Conservation (phyloP, 352 stramenopile genomes). For the Phytophthora palmivora region DNA sequence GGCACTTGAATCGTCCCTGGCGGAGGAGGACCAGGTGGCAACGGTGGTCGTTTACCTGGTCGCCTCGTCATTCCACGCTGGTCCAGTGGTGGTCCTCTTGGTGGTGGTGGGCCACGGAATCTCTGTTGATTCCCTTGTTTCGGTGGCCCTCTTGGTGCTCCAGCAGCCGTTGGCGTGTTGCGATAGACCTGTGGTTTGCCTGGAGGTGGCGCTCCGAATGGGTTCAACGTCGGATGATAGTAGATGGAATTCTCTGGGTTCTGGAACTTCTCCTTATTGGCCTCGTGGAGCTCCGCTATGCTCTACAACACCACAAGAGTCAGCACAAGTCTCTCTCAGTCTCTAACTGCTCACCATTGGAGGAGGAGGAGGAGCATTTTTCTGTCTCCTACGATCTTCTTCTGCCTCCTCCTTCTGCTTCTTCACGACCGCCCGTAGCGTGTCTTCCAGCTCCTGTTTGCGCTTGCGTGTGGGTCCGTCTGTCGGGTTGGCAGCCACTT, state of each 20-base stretch:
- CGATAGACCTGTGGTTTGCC: slow-evolving; percentile 71
- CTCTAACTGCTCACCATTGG: slow-evolving; percentile 35
- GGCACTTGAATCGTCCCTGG: slow-evolving; percentile 71
- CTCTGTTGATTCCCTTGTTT: slow-evolving; percentile 26
- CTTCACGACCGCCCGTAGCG: slow-evolving; percentile 69
- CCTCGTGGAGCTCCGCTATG: slow-evolving; percentile 54
- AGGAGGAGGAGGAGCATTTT: slow-evolving; percentile 32
- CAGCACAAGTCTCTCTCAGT: background rate
- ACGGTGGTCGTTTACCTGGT: slow-evolving; percentile 68
- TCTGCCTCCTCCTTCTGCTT: slow-evolving; percentile 69
- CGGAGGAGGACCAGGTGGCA: slow-evolving; percentile 61
- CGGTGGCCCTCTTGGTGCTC: slow-evolving; percentile 12
- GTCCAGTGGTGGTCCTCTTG: slow-evolving; percentile 14
- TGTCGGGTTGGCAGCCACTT: slow-evolving; percentile 64
- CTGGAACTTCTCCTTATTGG: slow-evolving; percentile 72
- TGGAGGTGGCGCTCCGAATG: slow-evolving; percentile 73
- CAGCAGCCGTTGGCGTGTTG: slow-evolving; percentile 32
- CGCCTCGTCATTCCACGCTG: slow-evolving; percentile 30
- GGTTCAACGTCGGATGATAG: slow-evolving; percentile 83
- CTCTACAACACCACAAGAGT: slow-evolving; percentile 45
- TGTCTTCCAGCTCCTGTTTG: slow-evolving; percentile 84
- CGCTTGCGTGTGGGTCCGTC: slow-evolving; percentile 75
- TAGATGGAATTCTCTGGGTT: slow-evolving; percentile 87
- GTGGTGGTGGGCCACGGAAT: slow-evolving; percentile 9
- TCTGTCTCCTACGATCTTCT: slow-evolving; percentile 46